Evolutionary conservation across 2,329 filamentous ascomycete species (phyloP).

Genomic region (Hymenoscyphus fructigenus): DNA sequence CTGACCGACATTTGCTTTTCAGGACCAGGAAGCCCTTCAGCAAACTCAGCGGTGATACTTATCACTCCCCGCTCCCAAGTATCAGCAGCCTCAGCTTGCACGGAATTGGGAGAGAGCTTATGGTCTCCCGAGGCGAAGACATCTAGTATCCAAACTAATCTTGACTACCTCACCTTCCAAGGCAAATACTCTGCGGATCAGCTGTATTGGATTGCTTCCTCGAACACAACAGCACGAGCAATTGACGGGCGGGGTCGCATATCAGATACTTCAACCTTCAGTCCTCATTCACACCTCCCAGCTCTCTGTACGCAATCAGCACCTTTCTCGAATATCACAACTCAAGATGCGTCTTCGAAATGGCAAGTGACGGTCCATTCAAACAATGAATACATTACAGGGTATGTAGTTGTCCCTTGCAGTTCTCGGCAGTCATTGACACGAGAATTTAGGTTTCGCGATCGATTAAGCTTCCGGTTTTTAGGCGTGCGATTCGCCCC

Average conservation of each 20-base stretch:
- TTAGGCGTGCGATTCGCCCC: conserved; percentile 29
- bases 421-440: conserved; percentile 3
- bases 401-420: conserved; percentile 36
- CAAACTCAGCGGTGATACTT: conserved; percentile 24
- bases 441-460: conserved; percentile 36
- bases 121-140: conserved; percentile 22
- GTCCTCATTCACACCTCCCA: conserved; percentile 40
- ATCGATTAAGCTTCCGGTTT: conserved; percentile 47
- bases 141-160: conserved; percentile 22
- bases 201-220: conserved; percentile 26
- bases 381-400: conserved; percentile 45
- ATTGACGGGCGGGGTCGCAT: conserved; percentile 33
- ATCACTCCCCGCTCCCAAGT: conserved; percentile 20
- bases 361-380: conserved; percentile 41
- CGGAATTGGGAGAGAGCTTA: conserved; percentile 22
- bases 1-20: conserved; percentile 2
- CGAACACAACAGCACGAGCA: conserved; percentile 11
- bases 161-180: conserved; percentile 25
- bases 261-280: conserved; percentile 24
- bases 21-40: conserved; percentile 25
- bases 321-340: conserved; percentile 38
- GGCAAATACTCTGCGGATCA: conserved; percentile 23
- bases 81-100: conserved; percentile 23
- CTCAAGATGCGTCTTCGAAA: conserved; percentile 38
- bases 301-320: conserved; percentile 49